Evolutionary conservation across 257 asterid genomes (phyloP).

Genomic region (Capsicum pubescens): DNA sequence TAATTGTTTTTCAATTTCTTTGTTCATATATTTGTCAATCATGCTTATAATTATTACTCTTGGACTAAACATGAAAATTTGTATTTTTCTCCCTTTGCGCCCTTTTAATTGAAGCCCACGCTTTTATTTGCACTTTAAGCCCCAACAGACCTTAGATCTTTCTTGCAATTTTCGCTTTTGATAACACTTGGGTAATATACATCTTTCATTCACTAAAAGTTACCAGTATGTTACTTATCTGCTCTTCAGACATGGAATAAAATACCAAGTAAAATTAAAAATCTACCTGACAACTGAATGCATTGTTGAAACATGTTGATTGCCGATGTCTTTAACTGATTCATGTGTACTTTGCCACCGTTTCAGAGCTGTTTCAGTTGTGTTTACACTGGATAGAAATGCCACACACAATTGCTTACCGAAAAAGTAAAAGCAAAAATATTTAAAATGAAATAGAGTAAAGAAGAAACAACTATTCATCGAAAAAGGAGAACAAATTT

Average conservation of each 20-base stretch:
- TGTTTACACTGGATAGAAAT: conserved; percentile 50
- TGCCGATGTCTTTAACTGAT: conserved; percentile 58
- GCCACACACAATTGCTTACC: neutral
- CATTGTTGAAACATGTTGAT: conserved; percentile 51
- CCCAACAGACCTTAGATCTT: too few species aligned
- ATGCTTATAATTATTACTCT: too few species aligned
- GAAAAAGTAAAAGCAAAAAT: neutral
- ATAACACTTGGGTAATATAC: neutral
- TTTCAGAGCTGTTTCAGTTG: conserved; percentile 58
- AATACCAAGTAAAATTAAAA: conserved; percentile 25
- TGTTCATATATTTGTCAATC: too few species aligned
- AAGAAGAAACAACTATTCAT: neutral
- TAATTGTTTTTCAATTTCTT: too few species aligned
- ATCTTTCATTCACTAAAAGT: neutral
- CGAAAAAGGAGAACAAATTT: neutral
- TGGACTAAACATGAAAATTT: too few species aligned
- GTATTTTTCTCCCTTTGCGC: too few species aligned
- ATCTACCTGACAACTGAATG: conserved; percentile 61
- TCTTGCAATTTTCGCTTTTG: too few species aligned
- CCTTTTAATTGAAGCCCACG: too few species aligned
- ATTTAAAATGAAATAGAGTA: neutral
- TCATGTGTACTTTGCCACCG: conserved; percentile 57
- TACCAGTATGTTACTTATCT: neutral
- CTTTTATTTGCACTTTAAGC: too few species aligned
- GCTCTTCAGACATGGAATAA: neutral